Conservation (phyloP, 1,139 yeast species). For the Yamadazyma jaroonii region DNA sequence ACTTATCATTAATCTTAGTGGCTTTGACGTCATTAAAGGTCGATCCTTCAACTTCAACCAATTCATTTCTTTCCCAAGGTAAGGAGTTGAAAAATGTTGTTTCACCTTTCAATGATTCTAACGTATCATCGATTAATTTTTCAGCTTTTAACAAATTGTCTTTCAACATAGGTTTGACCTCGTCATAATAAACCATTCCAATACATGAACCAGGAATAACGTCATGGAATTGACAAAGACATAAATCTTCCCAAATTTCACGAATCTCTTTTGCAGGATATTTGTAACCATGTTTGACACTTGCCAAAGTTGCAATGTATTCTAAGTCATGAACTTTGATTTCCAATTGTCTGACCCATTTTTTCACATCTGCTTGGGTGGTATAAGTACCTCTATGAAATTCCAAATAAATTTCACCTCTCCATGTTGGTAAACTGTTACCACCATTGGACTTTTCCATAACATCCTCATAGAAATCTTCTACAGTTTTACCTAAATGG, state of each 20-base stretch:
- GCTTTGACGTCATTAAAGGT: conserved; percentile 8
- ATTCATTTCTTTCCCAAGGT: conserved; percentile 66
- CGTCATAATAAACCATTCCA: conserved; percentile 88
- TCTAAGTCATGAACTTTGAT: conserved; percentile 81
- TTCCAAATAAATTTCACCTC: conserved; percentile 90
- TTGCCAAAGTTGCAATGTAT: conserved; percentile 72
- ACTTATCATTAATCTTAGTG: conserved; percentile 8
- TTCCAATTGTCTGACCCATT: conserved; percentile 77
- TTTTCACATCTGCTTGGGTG: conserved; percentile 83
- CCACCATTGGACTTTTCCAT: conserved; percentile 66
- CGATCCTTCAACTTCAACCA: conserved; percentile 33
- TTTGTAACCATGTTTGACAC: conserved; percentile 52
- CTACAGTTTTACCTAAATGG: conserved; percentile 71
- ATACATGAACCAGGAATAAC: conserved; percentile 96
- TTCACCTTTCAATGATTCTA: conserved; percentile 22
- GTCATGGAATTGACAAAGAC: conserved; percentile 93
- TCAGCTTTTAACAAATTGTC: conserved; percentile 54
- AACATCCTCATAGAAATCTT: conserved; percentile 72
- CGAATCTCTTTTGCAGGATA: conserved; percentile 73
- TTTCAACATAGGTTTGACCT: conserved; percentile 78
- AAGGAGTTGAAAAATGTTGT: conserved; percentile 49
- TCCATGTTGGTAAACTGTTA: conserved; percentile 74
- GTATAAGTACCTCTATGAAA: conserved; percentile 97
- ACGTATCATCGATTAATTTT: conserved; percentile 50
- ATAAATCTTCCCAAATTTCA: conserved; percentile 80